Percentiles rank a stretch among this genome's conserved stretches.
These are phyloP conservation scores for Silene uniflora DNA, from an alignment of 148 eudicot species.

Conservation along the genomic window DNA sequence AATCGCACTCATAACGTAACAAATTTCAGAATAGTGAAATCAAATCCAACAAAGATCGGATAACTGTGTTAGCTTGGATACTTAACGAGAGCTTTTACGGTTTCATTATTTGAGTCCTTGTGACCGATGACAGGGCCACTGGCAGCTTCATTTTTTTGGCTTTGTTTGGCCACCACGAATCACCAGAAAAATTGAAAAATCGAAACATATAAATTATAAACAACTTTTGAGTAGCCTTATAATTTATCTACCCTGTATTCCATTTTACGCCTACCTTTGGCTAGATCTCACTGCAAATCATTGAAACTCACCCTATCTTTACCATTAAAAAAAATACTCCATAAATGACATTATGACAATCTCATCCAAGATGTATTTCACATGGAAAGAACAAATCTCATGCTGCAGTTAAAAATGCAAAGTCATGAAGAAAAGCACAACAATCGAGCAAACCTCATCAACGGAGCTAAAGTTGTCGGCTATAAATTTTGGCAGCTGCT, in stretches of 20 bases:
- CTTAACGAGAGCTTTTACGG: background rate
- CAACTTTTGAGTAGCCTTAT: background rate
- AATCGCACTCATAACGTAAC: background rate
- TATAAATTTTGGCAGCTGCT: slow-evolving; percentile 39
- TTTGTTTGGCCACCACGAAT: background rate
- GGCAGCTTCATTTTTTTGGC: background rate
- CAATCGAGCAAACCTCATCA: slow-evolving; percentile 53
- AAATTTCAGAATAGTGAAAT: too few species aligned
- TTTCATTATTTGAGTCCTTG: background rate
- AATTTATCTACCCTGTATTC: background rate
- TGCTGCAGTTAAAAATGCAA: background rate
- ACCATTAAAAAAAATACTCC: background rate
- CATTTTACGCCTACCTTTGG: background rate
- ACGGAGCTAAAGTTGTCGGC: slow-evolving; percentile 72
- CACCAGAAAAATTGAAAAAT: background rate
- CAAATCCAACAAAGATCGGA: background rate
- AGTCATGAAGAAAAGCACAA: background rate
- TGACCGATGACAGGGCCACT: background rate
- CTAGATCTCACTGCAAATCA: background rate
- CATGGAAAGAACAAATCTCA: background rate
- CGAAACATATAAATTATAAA: background rate
- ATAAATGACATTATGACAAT: background rate
- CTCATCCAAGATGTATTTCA: background rate
- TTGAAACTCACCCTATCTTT: too few species aligned
- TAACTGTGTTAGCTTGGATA: too few species aligned